Conservation (phyloP, 148 eudicot genomes). For the Dianthus caryophyllus region DNA sequence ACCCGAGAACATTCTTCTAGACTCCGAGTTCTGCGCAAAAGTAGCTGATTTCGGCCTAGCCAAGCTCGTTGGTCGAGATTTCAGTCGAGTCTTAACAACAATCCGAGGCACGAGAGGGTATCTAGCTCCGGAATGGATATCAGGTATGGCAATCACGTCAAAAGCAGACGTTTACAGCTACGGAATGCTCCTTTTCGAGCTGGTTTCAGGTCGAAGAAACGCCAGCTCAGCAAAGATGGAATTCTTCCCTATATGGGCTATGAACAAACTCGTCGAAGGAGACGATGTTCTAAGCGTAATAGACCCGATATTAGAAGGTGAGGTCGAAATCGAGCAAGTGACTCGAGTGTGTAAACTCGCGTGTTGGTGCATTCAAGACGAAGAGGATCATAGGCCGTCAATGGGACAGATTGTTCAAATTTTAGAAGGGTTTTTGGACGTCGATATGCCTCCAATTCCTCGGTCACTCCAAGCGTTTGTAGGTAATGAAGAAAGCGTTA, state of each 20-base stretch:
- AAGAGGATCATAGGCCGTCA: conserved; percentile 49
- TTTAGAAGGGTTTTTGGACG: conserved; percentile 60
- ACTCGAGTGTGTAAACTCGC: conserved; percentile 46
- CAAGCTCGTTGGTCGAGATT: conserved; percentile 63
- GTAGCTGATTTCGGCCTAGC: conserved; percentile 65
- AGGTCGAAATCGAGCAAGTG: conserved; percentile 40
- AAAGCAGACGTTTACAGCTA: conserved; percentile 72
- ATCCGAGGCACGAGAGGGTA: conserved; percentile 73
- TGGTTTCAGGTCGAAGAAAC: conserved; percentile 47
- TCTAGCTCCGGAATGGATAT: conserved; percentile 70
- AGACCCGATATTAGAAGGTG: conserved; percentile 38
- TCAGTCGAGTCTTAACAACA: conserved; percentile 59
- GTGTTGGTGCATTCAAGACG: conserved; percentile 75
- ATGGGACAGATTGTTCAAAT: conserved; percentile 64
- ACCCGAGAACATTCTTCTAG: conserved; percentile 60
- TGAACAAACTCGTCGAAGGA: conserved; percentile 32
- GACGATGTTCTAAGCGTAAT: conserved; percentile 45
- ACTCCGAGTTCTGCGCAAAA: conserved; percentile 40
- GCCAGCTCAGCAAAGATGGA: conserved; percentile 33
- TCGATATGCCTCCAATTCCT: conserved; percentile 51
- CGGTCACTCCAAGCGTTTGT: conserved; percentile 42
- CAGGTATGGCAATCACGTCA: conserved; percentile 53
- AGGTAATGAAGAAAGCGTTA: conserved; percentile 35
- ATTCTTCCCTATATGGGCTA: conserved; percentile 53
- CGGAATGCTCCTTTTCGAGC: conserved; percentile 61